These are phyloP conservation scores for Pythium myriotylum DNA, from an alignment of 352 stramenopile species.

Conservation along the genomic window DNA sequence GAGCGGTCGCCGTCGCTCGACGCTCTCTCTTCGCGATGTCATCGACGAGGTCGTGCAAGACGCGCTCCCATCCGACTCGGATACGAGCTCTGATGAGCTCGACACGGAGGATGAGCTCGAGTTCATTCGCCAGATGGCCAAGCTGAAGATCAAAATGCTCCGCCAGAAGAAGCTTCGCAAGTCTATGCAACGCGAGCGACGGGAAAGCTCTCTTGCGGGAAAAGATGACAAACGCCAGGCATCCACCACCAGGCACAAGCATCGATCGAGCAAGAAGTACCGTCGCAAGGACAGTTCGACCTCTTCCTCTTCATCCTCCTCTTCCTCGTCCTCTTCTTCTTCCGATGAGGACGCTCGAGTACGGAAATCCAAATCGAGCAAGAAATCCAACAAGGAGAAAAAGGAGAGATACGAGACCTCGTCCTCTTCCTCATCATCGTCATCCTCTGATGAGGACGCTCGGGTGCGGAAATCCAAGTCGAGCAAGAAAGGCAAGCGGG, in stretches of 20 bases:
- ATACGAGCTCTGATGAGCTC: slow-evolving; percentile 17
- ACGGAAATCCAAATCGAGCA: slow-evolving; percentile 14
- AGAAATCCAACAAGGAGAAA: slow-evolving; percentile 15
- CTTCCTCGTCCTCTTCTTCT: slow-evolving; percentile 14
- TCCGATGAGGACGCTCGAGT: slow-evolving; percentile 8
- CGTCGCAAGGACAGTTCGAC: slow-evolving; percentile 9
- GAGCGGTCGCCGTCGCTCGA: slow-evolving; percentile 12
- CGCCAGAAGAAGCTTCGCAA: slow-evolving; percentile 14
- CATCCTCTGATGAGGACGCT: slow-evolving; percentile 4
- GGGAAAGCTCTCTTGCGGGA: background rate
- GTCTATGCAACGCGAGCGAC: slow-evolving; percentile 2
- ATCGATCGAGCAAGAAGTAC: slow-evolving; percentile 16
- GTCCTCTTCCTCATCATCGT: background rate
- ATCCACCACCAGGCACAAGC: background rate
- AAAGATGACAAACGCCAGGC: background rate
- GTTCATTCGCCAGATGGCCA: slow-evolving; percentile 26
- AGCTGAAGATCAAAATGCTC: slow-evolving; percentile 30
- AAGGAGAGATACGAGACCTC: background rate
- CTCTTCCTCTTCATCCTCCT: slow-evolving; percentile 14
- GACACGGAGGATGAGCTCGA: slow-evolving; percentile 31
- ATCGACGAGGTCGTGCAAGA: slow-evolving; percentile 31
- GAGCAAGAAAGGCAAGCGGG: slow-evolving; percentile 11
- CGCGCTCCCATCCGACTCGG: slow-evolving; percentile 30
- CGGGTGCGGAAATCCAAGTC: slow-evolving; percentile 2
- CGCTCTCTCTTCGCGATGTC: slow-evolving; percentile 17